These are phyloP conservation scores for Globisporangium irregulare DNA, from an alignment of 352 stramenopile genomes.

Conservation along the genomic window DNA sequence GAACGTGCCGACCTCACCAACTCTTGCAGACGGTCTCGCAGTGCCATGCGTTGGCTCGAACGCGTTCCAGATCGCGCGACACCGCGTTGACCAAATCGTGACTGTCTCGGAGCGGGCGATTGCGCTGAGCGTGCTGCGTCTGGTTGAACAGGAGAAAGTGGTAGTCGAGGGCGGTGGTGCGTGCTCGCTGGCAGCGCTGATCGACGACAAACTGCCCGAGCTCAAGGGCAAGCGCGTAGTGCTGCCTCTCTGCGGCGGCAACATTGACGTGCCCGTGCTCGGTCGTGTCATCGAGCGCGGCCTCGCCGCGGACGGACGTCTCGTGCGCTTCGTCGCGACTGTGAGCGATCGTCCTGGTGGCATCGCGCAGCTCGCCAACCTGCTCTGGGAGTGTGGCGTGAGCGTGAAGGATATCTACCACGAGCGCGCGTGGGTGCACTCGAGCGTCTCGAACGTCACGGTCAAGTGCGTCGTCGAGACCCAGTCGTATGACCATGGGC, in stretches of 20 bases:
- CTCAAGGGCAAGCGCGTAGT: constrained; percentile 93
- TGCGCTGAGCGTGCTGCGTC: constrained; percentile 93
- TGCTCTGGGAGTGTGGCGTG: constrained; percentile 87
- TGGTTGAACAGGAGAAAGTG: constrained; percentile 98
- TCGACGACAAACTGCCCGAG: constrained; percentile 93
- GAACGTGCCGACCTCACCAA: constrained; percentile 84
- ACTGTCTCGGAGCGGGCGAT: constrained; percentile 94
- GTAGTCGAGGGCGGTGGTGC: constrained; percentile 96
- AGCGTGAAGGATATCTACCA: constrained; percentile 98
- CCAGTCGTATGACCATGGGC: constrained; percentile 90
- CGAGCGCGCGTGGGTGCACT: constrained; percentile 95
- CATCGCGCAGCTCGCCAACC: constrained; percentile 90
- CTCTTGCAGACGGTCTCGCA: constrained; percentile 94
- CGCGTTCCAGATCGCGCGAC: constrained; percentile 91
- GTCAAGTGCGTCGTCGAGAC: constrained; percentile 97
- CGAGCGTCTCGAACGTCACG: constrained; percentile 93
- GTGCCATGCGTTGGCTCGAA: constrained; percentile 94
- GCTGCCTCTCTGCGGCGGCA: constrained; percentile 95
- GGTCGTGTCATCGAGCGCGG: constrained; percentile 96
- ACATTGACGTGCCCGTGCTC: constrained; percentile 96
- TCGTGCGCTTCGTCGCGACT: constrained; percentile 96
- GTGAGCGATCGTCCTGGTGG: constrained; percentile 95
- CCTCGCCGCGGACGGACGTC: constrained; percentile 94
- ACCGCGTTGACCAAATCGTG: constrained; percentile 94
- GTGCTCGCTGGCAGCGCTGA: constrained; percentile 91